These are phyloP conservation scores for Dendryphion nanum DNA, from an alignment of 2,329 filamentous ascomycete genomes.

Conservation along the genomic window DNA sequence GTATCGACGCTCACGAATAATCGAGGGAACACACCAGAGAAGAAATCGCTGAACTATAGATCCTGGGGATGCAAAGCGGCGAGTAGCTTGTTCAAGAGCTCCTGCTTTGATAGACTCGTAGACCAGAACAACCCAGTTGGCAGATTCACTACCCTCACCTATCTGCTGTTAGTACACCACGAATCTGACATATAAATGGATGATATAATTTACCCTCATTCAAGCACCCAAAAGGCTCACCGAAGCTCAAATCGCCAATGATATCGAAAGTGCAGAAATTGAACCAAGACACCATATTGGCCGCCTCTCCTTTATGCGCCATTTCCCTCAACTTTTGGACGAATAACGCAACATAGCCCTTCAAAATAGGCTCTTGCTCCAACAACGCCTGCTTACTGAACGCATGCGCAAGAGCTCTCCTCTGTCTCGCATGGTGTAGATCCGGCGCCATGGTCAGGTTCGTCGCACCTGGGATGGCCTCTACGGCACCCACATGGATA, in stretches of 20 bases:
- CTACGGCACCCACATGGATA: slow-evolving; percentile 36
- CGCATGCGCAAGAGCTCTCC: slow-evolving; percentile 41
- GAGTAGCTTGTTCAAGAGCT: slow-evolving; percentile 29
- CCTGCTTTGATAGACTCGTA: slow-evolving; percentile 36
- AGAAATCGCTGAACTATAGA: slow-evolving; percentile 22
- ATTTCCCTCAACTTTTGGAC: slow-evolving; percentile 39
- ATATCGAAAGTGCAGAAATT: slow-evolving; percentile 36
- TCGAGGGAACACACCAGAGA: slow-evolving; percentile 28
- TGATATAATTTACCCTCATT: slow-evolving; percentile 27
- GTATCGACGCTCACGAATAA: slow-evolving; percentile 23
- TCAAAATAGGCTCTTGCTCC: slow-evolving; percentile 41
- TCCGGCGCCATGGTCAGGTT: slow-evolving; percentile 40
- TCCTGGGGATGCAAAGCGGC: slow-evolving; percentile 26
- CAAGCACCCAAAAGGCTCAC: slow-evolving; percentile 32
- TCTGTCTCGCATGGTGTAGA: slow-evolving; percentile 38
- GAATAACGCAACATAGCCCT: slow-evolving; percentile 42
- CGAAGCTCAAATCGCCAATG: slow-evolving; percentile 32
- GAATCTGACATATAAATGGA: too few species aligned
- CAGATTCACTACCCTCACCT: slow-evolving; percentile 31
- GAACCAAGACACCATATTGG: slow-evolving; percentile 35
- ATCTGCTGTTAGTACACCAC: too few species aligned
- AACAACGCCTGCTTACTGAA: slow-evolving; percentile 42
- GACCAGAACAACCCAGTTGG: slow-evolving; percentile 34
- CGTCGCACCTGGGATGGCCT: slow-evolving; percentile 35
- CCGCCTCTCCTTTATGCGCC: slow-evolving; percentile 21